phyloP scores from a whole-genome alignment of 2,329 filamentous ascomycete species.

The Fusarium cyanostomum region DNA sequence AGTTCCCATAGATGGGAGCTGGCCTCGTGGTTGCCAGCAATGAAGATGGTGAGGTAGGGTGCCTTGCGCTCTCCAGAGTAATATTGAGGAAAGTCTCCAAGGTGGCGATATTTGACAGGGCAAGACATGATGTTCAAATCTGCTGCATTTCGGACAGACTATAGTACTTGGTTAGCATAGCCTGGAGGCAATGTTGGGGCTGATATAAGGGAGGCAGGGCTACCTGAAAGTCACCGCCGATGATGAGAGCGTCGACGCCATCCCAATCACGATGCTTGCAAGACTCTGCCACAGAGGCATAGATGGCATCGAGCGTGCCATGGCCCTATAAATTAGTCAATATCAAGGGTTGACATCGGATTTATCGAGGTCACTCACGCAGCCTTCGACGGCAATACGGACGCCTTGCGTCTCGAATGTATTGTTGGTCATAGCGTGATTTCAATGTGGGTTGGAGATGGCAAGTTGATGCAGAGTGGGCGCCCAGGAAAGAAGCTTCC shows the following conservation, averaged over 20 bases:
- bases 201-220: not conserved
- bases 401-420: conserved; percentile 59
- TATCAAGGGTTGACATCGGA: not conserved
- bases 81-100: conserved; percentile 95
- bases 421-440: conserved; percentile 44
- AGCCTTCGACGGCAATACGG: conserved; percentile 86
- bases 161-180: conserved; percentile 19
- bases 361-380: conserved; percentile 63
- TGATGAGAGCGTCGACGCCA: conserved; percentile 87
- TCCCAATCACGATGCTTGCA: conserved; percentile 80
- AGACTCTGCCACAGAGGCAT: conserved; percentile 76
- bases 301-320: conserved; percentile 91
- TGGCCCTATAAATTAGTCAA: conserved; percentile 72
- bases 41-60: conserved; percentile 90
- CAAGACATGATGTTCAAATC: conserved; percentile 92
- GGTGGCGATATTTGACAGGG: conserved; percentile 83
- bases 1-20: conserved; percentile 90
- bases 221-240: conserved; percentile 94
- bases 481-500: conserved; percentile 19
- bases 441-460: conserved; percentile 21
- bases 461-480: conserved; percentile 23
- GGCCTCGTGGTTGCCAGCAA: conserved; percentile 95
- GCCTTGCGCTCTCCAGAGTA: conserved; percentile 82
- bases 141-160: conserved; percentile 87
- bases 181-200: not conserved